Base-by-base conservation (phyloP, 495 filamentous ascomycete genomes). In the Entonaema liquescens region DNA sequence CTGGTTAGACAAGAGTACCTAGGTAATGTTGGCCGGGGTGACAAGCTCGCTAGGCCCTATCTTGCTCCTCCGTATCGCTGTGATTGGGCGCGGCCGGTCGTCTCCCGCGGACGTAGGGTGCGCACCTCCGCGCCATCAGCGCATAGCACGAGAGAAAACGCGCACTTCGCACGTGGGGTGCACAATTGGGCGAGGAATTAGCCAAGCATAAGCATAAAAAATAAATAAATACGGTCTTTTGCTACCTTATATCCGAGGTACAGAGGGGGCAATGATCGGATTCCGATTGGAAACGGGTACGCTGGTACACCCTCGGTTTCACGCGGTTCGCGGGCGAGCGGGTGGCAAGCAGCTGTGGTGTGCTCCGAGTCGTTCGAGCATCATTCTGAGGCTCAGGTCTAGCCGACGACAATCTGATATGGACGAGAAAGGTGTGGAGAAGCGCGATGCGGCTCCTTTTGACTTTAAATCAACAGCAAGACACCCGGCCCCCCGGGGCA, bases 391-490 rank as follows among this genome's bases (percentile, higher is more conserved):
- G 57, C 53, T 73, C 70, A 65, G 54, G 35, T 44, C 55, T 58
- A 56, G 26, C 68, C 60, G 68, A 71, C 59, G 59, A 70, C 66
- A 17, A 69, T 74, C 38, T 56, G 50, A 66, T 76, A 73, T 73
- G 63, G 65, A 64, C 54, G 55, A 72, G 49, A 47, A 68, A 59
- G 61, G 59, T 73, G 75, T 76, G 75, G 65, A 71, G 75, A 76
- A 72, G 36, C 0, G 55, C 29, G 25, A 74, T 76, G 75, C 75
- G 75, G 75, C 73, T 77, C 75, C 68, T 74, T 67, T 74, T 29
- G 67, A 71, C 65, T 73, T 76, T 76, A 71, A 74, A 72, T 72
- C 73, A 74, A 76, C 73, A 65, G 70, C 75, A 74, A 70, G 62
- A 74, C 64, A 76, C 71, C 73, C 73, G 75, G 66, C 58, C 59